phyloP scores from a whole-genome alignment of 2,329 filamentous ascomycete species.

The Curvularia spicifera region DNA sequence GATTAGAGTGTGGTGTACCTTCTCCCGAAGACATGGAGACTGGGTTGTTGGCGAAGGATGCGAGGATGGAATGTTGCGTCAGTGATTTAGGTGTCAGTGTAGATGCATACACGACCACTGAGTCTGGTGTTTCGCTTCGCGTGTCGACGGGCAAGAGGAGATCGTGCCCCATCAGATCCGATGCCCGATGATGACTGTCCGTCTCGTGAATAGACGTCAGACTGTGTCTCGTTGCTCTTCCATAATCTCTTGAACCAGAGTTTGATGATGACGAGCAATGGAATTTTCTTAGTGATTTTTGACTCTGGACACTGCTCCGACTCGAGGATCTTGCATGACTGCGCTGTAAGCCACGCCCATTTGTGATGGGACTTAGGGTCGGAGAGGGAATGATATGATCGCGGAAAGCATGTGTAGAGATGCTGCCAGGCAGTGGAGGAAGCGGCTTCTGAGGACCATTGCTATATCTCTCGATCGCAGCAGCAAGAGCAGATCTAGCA shows the following conservation, averaged over 20 bases:
- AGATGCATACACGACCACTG: constrained; percentile 35
- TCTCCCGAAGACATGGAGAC: no score
- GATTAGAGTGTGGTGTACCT: no score
- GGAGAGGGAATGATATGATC: constrained; percentile 32
- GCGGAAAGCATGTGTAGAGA: not conserved
- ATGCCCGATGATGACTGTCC: constrained; percentile 26
- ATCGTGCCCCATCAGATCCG: constrained; percentile 40
- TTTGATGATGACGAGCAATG: constrained; percentile 26
- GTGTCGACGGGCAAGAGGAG: constrained; percentile 38
- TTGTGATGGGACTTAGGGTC: constrained; percentile 27
- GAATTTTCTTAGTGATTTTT: constrained; percentile 24
- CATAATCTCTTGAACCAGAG: constrained; percentile 26
- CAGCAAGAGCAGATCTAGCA: constrained; percentile 21
- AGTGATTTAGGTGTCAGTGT: constrained; percentile 28
- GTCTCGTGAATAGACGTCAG: constrained; percentile 7
- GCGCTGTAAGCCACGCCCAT: constrained; percentile 14
- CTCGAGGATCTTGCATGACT: constrained; percentile 12
- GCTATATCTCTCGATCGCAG: constrained; percentile 24
- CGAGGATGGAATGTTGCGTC: not conserved
- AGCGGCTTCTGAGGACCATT: constrained; percentile 15
- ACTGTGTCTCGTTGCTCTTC: not conserved
- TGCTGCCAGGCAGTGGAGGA: not conserved
- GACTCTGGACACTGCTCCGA: constrained; percentile 22
- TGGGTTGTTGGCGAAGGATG: not conserved
- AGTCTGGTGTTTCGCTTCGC: constrained; percentile 39